Conservation (phyloP, 202 grass and related monocot species). For the Zoysia matrella region DNA sequence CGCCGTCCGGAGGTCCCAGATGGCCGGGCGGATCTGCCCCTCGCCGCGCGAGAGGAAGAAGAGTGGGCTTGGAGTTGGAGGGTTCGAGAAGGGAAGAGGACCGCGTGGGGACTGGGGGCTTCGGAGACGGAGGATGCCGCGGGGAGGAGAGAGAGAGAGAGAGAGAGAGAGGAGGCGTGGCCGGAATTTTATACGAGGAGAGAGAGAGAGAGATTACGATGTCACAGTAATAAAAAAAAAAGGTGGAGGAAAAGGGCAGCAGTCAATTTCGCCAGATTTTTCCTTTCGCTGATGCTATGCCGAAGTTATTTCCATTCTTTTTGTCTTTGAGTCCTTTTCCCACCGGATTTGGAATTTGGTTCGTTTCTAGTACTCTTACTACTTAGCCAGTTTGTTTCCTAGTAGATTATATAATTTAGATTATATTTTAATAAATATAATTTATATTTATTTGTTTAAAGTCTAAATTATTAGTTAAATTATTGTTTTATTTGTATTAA, state of each 20-base stretch:
- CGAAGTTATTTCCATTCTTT: background rate
- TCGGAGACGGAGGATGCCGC: background rate
- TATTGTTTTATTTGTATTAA: too few species aligned
- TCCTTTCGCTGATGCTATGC: background rate
- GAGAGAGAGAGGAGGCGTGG: background rate
- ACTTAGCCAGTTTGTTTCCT: too few species aligned
- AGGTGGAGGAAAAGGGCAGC: background rate
- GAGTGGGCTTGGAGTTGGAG: too few species aligned
- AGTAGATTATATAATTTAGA: too few species aligned
- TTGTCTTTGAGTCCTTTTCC: background rate
- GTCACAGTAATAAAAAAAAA: background rate
- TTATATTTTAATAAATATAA: too few species aligned
- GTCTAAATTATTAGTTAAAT: too few species aligned
- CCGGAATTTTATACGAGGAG: constrained; percentile 2
- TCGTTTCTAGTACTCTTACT: background rate
- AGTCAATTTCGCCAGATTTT: constrained; percentile 13
- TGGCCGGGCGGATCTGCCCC: background rate
- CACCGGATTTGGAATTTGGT: background rate
- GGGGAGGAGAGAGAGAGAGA: background rate
- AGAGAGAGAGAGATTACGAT: background rate
- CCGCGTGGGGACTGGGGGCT: too few species aligned
- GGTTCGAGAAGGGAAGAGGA: too few species aligned
- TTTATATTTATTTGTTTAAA: too few species aligned
- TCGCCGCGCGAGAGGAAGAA: too few species aligned
- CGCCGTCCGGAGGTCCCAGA: constrained; percentile 21